Evolutionary conservation across 352 stramenopile genomes (phyloP).

Genomic region (Phytophthora pluvialis): DNA sequence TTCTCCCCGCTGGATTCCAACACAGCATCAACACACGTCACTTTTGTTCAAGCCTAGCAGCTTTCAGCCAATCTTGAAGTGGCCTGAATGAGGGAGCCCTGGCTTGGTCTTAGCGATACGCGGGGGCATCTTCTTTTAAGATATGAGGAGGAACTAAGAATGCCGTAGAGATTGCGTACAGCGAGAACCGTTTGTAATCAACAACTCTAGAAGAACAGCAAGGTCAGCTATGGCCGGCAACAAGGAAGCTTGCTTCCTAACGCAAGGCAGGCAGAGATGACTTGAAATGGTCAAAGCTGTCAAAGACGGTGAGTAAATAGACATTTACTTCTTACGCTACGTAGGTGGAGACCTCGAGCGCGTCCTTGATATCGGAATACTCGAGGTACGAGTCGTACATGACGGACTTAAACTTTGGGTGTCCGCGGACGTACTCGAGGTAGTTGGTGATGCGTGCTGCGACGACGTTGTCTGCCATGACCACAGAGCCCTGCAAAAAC

Average conservation of each 20-base stretch:
- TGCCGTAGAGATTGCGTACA: no score
- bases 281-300: no score
- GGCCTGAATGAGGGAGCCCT: slow-evolving; percentile 13
- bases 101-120: slow-evolving; percentile 33
- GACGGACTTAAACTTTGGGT: slow-evolving; percentile 39
- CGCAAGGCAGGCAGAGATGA: no score
- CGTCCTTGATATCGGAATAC: slow-evolving; percentile 47
- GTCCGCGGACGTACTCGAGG: slow-evolving; percentile 43
- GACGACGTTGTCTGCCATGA: slow-evolving; percentile 53
- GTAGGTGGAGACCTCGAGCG: slow-evolving; percentile 47
- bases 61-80: slow-evolving; percentile 30
- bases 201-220: no score
- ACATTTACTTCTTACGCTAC: no score
- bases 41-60: no score
- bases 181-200: no score
- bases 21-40: no score
- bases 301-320: no score
- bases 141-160: no score
- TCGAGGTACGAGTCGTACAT: slow-evolving; percentile 48
- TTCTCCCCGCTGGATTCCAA: slow-evolving; percentile 28
- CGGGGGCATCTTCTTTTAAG: slow-evolving; percentile 27
- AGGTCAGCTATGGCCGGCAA: no score
- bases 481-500: slow-evolving; percentile 36
- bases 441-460: slow-evolving; percentile 39
- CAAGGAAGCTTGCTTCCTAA: no score